These are phyloP conservation scores for Phalaenopsis equestris DNA, from an alignment of 106 monocot genomes.

Conservation along the genomic window DNA sequence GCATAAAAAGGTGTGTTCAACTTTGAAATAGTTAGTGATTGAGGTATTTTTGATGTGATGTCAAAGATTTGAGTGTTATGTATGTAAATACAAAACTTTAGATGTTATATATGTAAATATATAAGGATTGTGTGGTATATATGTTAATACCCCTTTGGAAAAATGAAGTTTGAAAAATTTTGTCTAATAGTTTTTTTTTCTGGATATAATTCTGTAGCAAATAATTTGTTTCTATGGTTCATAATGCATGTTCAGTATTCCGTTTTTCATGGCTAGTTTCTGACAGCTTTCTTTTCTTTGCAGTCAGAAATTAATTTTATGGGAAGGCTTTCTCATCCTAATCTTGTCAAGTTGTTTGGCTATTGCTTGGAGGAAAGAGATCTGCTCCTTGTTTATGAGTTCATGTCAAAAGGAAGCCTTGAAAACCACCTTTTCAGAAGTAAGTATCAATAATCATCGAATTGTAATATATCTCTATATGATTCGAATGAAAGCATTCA, in stretches of 20 bases:
- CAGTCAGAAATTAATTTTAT: slow-evolving; percentile 25
- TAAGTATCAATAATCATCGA: not conserved
- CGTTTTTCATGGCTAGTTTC: slow-evolving; percentile 3
- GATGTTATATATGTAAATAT: too few species aligned
- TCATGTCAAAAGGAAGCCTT: slow-evolving; percentile 24
- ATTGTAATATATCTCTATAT: not conserved
- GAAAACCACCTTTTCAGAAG: slow-evolving; percentile 32
- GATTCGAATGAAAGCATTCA: not conserved
- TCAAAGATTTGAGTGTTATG: too few species aligned
- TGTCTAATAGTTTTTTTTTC: not conserved
- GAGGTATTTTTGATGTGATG: too few species aligned
- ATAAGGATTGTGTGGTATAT: too few species aligned
- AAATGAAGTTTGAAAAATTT: not conserved
- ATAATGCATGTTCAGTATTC: not conserved
- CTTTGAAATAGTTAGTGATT: too few species aligned
- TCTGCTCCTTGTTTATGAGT: slow-evolving; percentile 23
- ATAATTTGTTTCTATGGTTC: not conserved
- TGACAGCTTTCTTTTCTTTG: slow-evolving; percentile 1
- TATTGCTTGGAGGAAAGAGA: slow-evolving; percentile 28
- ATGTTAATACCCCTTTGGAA: not conserved
- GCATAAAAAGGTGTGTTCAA: not conserved
- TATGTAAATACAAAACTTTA: too few species aligned
- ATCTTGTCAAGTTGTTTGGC: slow-evolving; percentile 24
- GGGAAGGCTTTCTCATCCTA: slow-evolving; percentile 24
- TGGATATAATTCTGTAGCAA: not conserved